A percentile compares a stretch with the other conserved stretches of the same genome.
These are phyloP conservation scores for Pseudogymnoascus verrucosus DNA, from an alignment of 2,329 filamentous ascomycete genomes.

Conservation along the genomic window DNA sequence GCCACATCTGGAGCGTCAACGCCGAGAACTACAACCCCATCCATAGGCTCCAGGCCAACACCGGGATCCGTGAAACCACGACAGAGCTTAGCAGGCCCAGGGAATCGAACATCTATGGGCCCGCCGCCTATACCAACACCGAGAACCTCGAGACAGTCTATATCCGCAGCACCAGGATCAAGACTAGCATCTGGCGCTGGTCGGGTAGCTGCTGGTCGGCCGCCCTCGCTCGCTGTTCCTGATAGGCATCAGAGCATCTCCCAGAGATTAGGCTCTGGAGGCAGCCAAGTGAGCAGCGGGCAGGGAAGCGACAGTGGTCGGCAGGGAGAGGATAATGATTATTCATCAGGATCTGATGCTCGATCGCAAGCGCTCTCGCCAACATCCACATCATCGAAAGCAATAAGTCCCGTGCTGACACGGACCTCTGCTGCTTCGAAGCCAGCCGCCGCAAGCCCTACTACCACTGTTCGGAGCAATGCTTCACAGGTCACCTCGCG, in stretches of 20 bases:
- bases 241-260: constrained; percentile 9
- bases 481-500: constrained; percentile 21
- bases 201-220: constrained; percentile 22
- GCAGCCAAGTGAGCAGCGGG: constrained; percentile 24
- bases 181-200: constrained; percentile 22
- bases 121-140: constrained; percentile 40
- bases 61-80: constrained; percentile 40
- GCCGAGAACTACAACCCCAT: constrained; percentile 58
- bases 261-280: constrained; percentile 24
- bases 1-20: constrained; percentile 46
- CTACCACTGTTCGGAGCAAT: constrained; percentile 12
- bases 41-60: constrained; percentile 40
- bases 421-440: constrained; percentile 17
- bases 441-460: constrained; percentile 19
- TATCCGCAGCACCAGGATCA: constrained; percentile 28
- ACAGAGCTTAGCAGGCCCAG: constrained; percentile 36
- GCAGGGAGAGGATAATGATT: constrained; percentile 31
- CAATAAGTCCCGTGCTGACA: constrained; percentile 23
- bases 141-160: constrained; percentile 32
- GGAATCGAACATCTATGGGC: constrained; percentile 57
- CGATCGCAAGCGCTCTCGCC: constrained; percentile 26
- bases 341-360: constrained; percentile 20
- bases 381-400: constrained; percentile 14
- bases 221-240: constrained; percentile 16
- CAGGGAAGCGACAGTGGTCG: constrained; percentile 24